A percentile compares a stretch with the other conserved stretches of the same genome.
Conservation (phyloP, 2,329 filamentous ascomycete species). For the Colletotrichum sp. region DNA sequence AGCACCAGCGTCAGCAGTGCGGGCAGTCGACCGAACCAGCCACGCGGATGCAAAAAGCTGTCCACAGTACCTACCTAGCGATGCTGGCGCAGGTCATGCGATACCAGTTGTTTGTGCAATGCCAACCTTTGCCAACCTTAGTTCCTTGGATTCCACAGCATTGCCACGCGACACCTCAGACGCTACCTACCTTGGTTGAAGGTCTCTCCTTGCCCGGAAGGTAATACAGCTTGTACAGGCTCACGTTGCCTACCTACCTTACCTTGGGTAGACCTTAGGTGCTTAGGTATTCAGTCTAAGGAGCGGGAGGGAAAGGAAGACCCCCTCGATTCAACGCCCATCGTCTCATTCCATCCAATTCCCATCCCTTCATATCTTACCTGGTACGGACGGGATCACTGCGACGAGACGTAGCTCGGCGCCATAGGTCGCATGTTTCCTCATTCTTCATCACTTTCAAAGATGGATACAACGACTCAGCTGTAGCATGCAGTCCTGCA, state of each 20-base stretch:
- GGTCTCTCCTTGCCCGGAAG: neutral
- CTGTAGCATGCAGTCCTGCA: neutral
- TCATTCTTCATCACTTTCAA: neutral
- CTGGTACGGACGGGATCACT: neutral
- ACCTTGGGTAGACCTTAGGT: neutral
- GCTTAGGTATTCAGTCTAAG: no score
- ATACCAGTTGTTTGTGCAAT: neutral
- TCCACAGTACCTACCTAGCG: neutral
- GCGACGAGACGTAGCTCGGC: neutral
- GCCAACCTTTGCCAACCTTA: neutral
- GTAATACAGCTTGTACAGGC: neutral
- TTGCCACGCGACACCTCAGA: neutral
- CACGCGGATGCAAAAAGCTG: neutral
- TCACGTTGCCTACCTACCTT: neutral
- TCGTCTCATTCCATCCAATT: neutral
- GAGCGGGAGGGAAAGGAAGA: neutral
- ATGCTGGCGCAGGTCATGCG: neutral
- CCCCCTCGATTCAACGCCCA: neutral
- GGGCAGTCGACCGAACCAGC: neutral
- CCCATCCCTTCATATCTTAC: neutral
- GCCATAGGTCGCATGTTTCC: neutral
- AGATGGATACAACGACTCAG: neutral
- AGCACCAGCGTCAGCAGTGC: neutral
- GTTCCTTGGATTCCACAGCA: neutral
- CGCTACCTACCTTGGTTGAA: neutral